Evolutionary conservation across 2,329 filamentous ascomycete species (phyloP).

Genomic region (Hypoxylon sp.): DNA sequence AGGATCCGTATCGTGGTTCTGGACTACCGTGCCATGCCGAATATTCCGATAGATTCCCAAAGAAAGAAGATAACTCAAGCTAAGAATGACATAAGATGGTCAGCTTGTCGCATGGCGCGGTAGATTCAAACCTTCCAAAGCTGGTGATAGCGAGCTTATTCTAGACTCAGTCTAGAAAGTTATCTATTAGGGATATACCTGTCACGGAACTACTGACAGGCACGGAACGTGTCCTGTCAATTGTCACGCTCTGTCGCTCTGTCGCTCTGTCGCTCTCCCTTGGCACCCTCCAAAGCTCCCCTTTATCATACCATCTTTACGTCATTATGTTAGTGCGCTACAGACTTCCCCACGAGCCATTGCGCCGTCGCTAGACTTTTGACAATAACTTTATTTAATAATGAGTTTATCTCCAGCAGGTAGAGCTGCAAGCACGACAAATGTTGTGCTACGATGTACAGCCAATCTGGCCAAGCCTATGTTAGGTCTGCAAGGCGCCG

Average conservation of each 20-base stretch:
- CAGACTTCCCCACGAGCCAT: slow-evolving; percentile 30
- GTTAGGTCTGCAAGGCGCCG: slow-evolving; percentile 22
- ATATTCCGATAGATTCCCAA: slow-evolving; percentile 23
- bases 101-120: slow-evolving; percentile 25
- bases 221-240: slow-evolving; percentile 24
- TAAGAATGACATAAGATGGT: slow-evolving; percentile 39
- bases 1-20: too few species aligned
- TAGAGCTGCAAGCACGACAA: slow-evolving; percentile 9
- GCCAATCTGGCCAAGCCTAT: slow-evolving; percentile 31
- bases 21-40: slow-evolving; percentile 18
- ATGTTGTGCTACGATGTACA: slow-evolving; percentile 24
- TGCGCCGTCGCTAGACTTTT: slow-evolving; percentile 17
- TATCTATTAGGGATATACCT: slow-evolving; percentile 24
- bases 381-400: slow-evolving; percentile 14
- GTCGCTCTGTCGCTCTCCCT: too few species aligned
- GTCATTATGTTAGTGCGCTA: slow-evolving; percentile 45
- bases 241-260: slow-evolving; percentile 28
- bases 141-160: slow-evolving; percentile 26
- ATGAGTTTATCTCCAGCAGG: slow-evolving; percentile 7
- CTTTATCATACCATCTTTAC: slow-evolving; percentile 46
- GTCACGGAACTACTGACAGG: slow-evolving; percentile 23
- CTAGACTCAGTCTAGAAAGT: slow-evolving; percentile 5
- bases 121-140: slow-evolving; percentile 2
- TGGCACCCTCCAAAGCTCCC: slow-evolving; percentile 35
- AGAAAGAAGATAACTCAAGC: slow-evolving; percentile 28